Conservation (phyloP, 2,329 filamentous ascomycete genomes). For the Nannizziopsis arthrosporioides region DNA sequence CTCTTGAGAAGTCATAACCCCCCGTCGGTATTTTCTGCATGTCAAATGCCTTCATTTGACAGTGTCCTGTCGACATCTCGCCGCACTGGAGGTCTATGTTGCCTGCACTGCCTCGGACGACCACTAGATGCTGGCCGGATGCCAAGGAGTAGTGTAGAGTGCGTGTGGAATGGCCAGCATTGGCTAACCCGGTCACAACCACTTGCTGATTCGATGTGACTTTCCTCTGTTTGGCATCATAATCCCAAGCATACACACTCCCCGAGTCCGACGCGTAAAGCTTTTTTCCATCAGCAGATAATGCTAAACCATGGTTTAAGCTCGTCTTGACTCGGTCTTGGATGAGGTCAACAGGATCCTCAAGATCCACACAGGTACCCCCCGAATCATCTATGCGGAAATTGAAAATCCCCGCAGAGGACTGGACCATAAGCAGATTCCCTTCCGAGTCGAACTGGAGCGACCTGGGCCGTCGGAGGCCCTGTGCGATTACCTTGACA, state of each 20-base stretch:
- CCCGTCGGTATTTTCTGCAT: constrained; percentile 31
- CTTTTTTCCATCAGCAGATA: constrained; percentile 39
- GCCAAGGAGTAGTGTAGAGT: constrained; percentile 52
- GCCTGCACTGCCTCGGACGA: constrained; percentile 52
- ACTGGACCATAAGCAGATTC: constrained; percentile 38
- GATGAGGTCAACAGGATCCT: constrained; percentile 6
- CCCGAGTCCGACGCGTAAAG: constrained; percentile 47
- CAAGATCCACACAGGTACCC: constrained; percentile 7
- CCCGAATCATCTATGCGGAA: constrained; percentile 29
- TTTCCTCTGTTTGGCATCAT: constrained; percentile 42
- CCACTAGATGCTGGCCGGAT: constrained; percentile 46
- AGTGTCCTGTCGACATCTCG: constrained; percentile 45
- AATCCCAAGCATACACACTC: constrained; percentile 53
- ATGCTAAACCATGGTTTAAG: constrained; percentile 42
- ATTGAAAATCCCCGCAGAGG: constrained; percentile 30
- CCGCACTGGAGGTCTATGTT: constrained; percentile 51
- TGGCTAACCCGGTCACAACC: constrained; percentile 51
- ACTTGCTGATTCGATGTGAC: constrained; percentile 39
- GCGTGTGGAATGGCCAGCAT: constrained; percentile 51
- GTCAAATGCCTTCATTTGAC: constrained; percentile 56
- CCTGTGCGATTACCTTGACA: constrained; percentile 7
- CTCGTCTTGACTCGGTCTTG: constrained; percentile 2
- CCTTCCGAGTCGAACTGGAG: constrained; percentile 39
- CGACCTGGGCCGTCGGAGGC: constrained; percentile 28
- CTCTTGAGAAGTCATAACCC: constrained; percentile 41